These are phyloP conservation scores for Aristolochia californica DNA, from an alignment of 164 flowering plant genomes.

Conservation along the genomic window DNA sequence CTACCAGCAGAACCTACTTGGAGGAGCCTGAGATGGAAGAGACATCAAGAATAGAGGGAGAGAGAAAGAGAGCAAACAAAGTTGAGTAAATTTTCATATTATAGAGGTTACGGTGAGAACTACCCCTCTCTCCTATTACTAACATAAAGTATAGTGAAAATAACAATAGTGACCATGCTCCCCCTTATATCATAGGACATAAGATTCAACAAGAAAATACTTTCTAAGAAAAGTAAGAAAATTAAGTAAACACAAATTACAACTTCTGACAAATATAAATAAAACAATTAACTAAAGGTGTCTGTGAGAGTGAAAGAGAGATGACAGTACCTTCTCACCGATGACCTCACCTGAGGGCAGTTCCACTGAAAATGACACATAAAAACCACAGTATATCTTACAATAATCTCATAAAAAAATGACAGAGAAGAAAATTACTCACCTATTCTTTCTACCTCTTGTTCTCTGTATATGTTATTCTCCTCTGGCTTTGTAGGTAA, in stretches of 20 bases:
- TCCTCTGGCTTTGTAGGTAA: constrained; percentile 23
- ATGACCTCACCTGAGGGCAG: constrained; percentile 56
- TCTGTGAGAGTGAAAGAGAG: constrained; percentile 13
- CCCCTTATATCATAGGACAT: too few relatives aligned
- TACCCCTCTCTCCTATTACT: too few relatives aligned
- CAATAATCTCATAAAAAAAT: background rate
- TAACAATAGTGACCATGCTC: too few relatives aligned
- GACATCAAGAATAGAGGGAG: too few relatives aligned
- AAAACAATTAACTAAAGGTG: background rate
- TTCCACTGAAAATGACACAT: constrained; percentile 28
- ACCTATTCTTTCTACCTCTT: constrained; percentile 63
- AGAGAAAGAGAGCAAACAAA: background rate
- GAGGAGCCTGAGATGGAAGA: too few relatives aligned
- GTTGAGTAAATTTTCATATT: background rate
- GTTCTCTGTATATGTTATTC: constrained; percentile 38
- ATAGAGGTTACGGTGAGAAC: too few relatives aligned
- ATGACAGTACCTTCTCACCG: constrained; percentile 55
- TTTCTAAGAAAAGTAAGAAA: too few relatives aligned
- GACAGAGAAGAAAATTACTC: background rate
- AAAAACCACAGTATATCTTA: background rate
- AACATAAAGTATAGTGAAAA: too few relatives aligned
- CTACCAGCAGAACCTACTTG: too few relatives aligned
- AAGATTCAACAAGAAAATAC: too few relatives aligned
- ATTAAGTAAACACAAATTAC: too few relatives aligned
- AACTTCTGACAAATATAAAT: too few relatives aligned